Conservation (phyloP, 768 basidiomycete species). For the Crepidotus variabilis region DNA sequence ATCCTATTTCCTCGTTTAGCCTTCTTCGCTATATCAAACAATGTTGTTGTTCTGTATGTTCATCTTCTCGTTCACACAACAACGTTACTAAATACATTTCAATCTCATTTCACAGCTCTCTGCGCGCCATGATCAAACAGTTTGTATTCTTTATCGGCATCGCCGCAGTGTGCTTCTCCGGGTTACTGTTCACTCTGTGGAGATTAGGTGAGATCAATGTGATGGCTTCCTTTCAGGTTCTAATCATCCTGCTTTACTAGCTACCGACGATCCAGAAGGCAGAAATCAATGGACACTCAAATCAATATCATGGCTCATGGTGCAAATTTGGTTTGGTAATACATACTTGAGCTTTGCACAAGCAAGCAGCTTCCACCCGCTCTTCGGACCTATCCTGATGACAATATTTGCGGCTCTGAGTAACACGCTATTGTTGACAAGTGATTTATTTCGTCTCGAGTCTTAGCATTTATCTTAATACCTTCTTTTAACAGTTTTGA, state of each 20-base stretch:
- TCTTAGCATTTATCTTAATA: too few species aligned
- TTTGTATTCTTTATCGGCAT: constrained; percentile 78
- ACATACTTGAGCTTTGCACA: constrained; percentile 58
- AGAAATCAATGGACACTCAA: constrained; percentile 33
- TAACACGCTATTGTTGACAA: constrained; percentile 77
- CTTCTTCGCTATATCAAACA: constrained; percentile 77
- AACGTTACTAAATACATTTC: not conserved
- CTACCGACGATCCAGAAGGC: constrained; percentile 22
- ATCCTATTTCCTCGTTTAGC: constrained; percentile 81
- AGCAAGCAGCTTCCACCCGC: constrained; percentile 57
- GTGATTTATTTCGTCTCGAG: constrained; percentile 34
- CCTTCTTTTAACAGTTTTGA: constrained; percentile 50
- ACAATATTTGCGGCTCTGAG: constrained; percentile 74
- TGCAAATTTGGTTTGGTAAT: constrained; percentile 86
- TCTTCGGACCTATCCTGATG: constrained; percentile 80
- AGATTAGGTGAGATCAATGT: constrained; percentile 30
- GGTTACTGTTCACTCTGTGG: constrained; percentile 55
- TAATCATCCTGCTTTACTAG: constrained; percentile 13
- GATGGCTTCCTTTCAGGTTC: not conserved
- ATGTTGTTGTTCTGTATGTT: constrained; percentile 72
- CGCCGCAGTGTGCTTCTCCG: constrained; percentile 78
- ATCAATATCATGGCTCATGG: constrained; percentile 78
- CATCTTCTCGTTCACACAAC: not conserved
- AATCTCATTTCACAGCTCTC: constrained; percentile 41
- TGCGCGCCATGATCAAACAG: constrained; percentile 79